A percentile compares a stretch with the other conserved stretches of the same genome.
These are phyloP conservation scores for Cutaneotrichosporon cyanovorans DNA, from an alignment of 1,284 basidiomycete genomes.

Conservation along the genomic window DNA sequence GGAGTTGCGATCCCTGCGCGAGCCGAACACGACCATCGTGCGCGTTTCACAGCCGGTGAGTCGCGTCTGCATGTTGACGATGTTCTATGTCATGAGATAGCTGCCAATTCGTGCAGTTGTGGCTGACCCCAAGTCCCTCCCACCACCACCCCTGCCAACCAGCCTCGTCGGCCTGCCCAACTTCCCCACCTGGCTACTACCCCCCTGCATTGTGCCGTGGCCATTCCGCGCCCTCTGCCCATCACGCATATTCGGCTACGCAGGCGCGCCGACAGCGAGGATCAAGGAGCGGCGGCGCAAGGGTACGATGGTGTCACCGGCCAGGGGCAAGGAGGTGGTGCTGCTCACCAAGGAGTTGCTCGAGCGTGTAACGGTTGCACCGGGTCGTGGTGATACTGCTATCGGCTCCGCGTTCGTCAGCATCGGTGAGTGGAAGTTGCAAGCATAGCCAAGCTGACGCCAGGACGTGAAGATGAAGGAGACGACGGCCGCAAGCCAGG, in stretches of 20 bases:
- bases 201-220: constrained; percentile 40
- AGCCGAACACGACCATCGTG: constrained; percentile 24
- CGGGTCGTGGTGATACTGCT: constrained; percentile 22
- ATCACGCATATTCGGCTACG: constrained; percentile 33
- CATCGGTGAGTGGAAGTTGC: constrained; percentile 28
- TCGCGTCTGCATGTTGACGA: not conserved
- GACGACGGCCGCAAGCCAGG: constrained; percentile 8
- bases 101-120: no score
- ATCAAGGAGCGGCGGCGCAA: constrained; percentile 24
- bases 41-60: constrained; percentile 40
- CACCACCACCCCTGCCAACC: constrained; percentile 29
- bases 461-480: constrained; percentile 37
- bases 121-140: constrained; percentile 40
- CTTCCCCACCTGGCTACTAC: constrained; percentile 23
- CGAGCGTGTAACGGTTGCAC: constrained; percentile 36
- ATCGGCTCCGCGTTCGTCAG: constrained; percentile 37
- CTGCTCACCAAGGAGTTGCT: constrained; percentile 37
- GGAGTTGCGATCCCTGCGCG: constrained; percentile 29
- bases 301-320: constrained; percentile 23
- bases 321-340: constrained; percentile 33
- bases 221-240: constrained; percentile 40
- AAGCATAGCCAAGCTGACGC: not conserved
- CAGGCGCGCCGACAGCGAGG: constrained; percentile 14
- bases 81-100: no score
- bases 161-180: constrained; percentile 22